Evolutionary conservation across 306 rosid genomes (phyloP).

Genomic region (Gastrolobium villosum): DNA sequence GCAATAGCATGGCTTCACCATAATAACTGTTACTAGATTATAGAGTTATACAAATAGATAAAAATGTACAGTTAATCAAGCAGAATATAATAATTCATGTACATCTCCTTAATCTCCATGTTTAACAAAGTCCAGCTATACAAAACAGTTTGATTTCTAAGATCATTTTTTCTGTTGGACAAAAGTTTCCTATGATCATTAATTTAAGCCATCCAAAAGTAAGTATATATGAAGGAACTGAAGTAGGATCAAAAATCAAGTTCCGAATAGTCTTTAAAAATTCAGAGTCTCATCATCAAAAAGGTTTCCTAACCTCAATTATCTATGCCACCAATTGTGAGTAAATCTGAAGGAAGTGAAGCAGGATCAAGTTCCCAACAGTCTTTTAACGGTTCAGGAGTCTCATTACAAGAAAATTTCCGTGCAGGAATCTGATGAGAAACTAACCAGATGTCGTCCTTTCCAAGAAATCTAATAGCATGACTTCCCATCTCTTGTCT

Average conservation of each 20-base stretch:
- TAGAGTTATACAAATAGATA: background rate
- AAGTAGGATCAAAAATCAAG: slow-evolving; percentile 75
- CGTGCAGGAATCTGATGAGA: slow-evolving; percentile 93
- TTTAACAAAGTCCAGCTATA: slow-evolving; percentile 42
- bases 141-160: slow-evolving; percentile 37
- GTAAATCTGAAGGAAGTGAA: slow-evolving; percentile 85
- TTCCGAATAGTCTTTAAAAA: slow-evolving; percentile 64
- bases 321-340: slow-evolving; percentile 52
- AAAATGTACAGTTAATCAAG: slow-evolving; percentile 9
- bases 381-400: slow-evolving; percentile 65
- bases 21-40: slow-evolving; percentile 5
- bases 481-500: slow-evolving; percentile 76
- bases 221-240: slow-evolving; percentile 65
- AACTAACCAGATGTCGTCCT: slow-evolving; percentile 61
- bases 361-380: slow-evolving; percentile 99
- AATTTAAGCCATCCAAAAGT: slow-evolving; percentile 43
- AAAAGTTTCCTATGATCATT: slow-evolving; percentile 23
- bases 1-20: background rate
- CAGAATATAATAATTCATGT: slow-evolving; percentile 31
- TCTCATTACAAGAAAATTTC: slow-evolving; percentile 70
- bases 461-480: slow-evolving; percentile 74
- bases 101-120: slow-evolving; percentile 39
- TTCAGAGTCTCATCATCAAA: slow-evolving; percentile 54
- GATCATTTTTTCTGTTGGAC: slow-evolving; percentile 3
- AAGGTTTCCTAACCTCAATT: slow-evolving; percentile 56